Evolutionary conservation across 768 basidiomycete genomes (phyloP).

Genomic region (Hericium coralloides): DNA sequence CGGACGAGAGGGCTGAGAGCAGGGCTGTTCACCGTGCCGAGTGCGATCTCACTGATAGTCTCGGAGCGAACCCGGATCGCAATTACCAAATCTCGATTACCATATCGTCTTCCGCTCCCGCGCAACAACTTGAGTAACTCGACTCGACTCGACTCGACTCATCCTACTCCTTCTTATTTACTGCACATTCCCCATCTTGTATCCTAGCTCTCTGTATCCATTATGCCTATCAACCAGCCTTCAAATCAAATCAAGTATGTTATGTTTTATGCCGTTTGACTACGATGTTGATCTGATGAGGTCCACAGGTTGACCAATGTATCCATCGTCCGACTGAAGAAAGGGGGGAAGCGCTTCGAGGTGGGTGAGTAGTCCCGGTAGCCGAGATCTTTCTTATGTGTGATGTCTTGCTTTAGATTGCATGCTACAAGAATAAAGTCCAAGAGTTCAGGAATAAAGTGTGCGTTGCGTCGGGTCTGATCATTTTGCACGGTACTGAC

Average conservation of each 20-base stretch:
- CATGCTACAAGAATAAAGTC: conserved; percentile 99
- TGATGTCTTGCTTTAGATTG: conserved; percentile 48
- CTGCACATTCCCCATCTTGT: not conserved
- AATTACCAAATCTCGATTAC: not conserved
- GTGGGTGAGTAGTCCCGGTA: conserved; percentile 32
- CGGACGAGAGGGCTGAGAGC: not conserved
- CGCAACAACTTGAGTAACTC: no score
- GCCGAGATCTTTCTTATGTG: not conserved
- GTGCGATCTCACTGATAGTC: not conserved
- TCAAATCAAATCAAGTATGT: conserved; percentile 82
- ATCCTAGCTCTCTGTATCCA: not conserved
- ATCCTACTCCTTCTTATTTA: not conserved
- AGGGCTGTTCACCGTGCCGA: not conserved
- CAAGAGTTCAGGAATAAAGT: conserved; percentile 93
- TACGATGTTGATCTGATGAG: not conserved
- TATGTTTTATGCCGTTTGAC: not conserved
- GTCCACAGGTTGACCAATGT: conserved; percentile 84
- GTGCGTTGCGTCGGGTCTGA: conserved; percentile 34
- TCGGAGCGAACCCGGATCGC: not conserved
- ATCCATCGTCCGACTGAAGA: conserved; percentile 91
- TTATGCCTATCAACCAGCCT: conserved; percentile 65
- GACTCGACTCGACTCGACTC: no score
- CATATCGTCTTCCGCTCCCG: not conserved
- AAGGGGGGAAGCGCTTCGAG: conserved; percentile 97
- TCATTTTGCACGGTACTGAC: not conserved